Percentiles rank a stretch among this genome's conserved stretches.
phyloP scores from a whole-genome alignment of 768 basidiomycete genomes.

The Lactarius deliciosus region DNA sequence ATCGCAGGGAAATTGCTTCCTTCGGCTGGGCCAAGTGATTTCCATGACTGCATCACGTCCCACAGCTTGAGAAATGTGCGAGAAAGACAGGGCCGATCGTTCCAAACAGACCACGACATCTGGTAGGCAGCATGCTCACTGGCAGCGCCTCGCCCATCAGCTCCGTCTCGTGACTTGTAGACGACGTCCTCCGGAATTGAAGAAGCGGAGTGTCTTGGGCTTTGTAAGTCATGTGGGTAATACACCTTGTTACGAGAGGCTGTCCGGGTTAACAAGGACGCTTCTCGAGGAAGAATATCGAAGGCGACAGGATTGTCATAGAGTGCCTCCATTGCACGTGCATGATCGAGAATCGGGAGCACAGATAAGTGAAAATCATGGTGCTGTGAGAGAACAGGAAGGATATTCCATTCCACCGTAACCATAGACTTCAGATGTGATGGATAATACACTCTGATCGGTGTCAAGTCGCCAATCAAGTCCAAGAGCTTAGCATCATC shows the following conservation, averaged over 20 bases:
- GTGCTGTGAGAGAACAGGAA: not conserved
- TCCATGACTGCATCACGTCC: constrained; percentile 6
- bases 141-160: not conserved
- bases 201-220: not conserved
- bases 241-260: constrained; percentile 5
- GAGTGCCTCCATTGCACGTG: constrained; percentile 1
- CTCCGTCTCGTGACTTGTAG: constrained; percentile 12
- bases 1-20: not conserved
- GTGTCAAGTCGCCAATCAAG: no score
- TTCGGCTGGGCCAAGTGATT: constrained; percentile 1
- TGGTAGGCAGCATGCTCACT: not conserved
- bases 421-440: no score
- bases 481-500: no score
- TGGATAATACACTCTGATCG: no score
- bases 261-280: not conserved
- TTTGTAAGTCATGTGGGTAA: constrained; percentile 5
- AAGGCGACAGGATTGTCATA: not conserved
- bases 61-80: not conserved
- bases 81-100: not conserved
- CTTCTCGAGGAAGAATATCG: no score
- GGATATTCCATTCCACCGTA: no score
- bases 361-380: constrained; percentile 3
- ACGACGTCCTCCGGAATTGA: constrained; percentile 35
- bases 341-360: not conserved
- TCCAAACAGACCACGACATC: constrained; percentile 13